Evolutionary conservation across 2,329 filamentous ascomycete species (phyloP), one percentile per base, ranked within the genome.

Genomic region (Paecilomyces sp.): DNA sequence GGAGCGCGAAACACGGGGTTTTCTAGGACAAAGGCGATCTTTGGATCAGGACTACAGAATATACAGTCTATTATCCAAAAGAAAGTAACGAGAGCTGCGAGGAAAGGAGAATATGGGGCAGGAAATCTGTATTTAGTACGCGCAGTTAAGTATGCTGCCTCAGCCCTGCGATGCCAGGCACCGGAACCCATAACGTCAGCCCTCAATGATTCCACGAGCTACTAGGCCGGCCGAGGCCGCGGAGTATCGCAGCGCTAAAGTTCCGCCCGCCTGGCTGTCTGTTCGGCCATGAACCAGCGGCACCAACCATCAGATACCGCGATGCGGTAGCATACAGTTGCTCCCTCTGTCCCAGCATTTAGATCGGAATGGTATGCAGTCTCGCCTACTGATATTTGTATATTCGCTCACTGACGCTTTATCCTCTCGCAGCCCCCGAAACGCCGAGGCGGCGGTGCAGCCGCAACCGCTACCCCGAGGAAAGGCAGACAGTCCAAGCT

Each of bases 401-500:
- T 18, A 15, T 18, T 18, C 15, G 8, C 8, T 47, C n/a, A 18
- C 41, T 47, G 1, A 47, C 41, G 15, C n/a, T 54, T 22, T 22
- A 24, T 28, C 13, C 15, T 33, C 15, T 22, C 28, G 56, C 63
- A 76, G 72, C 75, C 68, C 61, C 73, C 72, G 59, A 76, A 73
- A 64, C 75, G 72, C 63, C 72, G 73, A 63, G 64, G 66, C 64
- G 67, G 67, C 56, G 58, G 66, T 57, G 55, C 41, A n/a, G n/a
- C 68, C 58, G 62, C 63, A 62, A 65, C 72, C 60, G 66, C 71
- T 59, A 57, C 68, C 33, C 63, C 72, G n/a, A 68, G 72, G 63
- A 74, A 72, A 65, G 62, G 69, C 58, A 88, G 89, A 63, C 86
- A 86, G 69, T 96, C 92, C 61, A 95, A 92, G 74, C 90, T 97